Percentiles rank a stretch among this genome's conserved stretches.
These are phyloP conservation scores for Linderina pennispora DNA, from an alignment of 192 early-diverging fungal genomes.

Conservation along the genomic window DNA sequence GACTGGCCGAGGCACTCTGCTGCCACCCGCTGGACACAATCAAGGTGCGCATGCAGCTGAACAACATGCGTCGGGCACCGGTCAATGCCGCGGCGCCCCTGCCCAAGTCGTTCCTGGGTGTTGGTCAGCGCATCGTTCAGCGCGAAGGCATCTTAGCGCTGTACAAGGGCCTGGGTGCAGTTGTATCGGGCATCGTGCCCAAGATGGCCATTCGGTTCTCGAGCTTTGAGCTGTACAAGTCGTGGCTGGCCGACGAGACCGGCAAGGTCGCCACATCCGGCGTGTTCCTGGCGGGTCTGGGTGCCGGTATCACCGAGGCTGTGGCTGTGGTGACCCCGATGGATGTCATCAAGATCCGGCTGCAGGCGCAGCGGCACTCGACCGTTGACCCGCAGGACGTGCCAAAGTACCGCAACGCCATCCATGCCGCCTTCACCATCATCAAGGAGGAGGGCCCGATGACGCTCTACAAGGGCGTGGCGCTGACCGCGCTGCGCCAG, in stretches of 20 bases:
- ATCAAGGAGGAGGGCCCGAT: slow-evolving; percentile 81
- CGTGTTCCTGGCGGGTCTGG: slow-evolving; percentile 81
- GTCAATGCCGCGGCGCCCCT: slow-evolving; percentile 1
- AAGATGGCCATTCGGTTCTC: slow-evolving; percentile 99
- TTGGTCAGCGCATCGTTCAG: slow-evolving; percentile 77
- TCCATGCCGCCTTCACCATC: slow-evolving; percentile 88
- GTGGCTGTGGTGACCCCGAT: slow-evolving; percentile 95
- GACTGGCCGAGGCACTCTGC: slow-evolving; percentile 81
- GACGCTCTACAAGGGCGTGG: slow-evolving; percentile 92
- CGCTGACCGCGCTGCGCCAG: slow-evolving; percentile 89
- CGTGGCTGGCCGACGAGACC: slow-evolving; percentile 58
- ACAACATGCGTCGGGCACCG: slow-evolving; percentile 48
- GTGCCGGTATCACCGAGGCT: slow-evolving; percentile 91
- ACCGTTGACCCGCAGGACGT: slow-evolving; percentile 94
- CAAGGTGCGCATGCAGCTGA: slow-evolving; percentile 95
- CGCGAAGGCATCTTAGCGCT: slow-evolving; percentile 85
- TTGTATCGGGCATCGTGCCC: slow-evolving; percentile 93
- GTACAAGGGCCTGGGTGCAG: slow-evolving; percentile 97
- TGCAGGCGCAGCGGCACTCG: slow-evolving; percentile 94
- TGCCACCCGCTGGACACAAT: slow-evolving; percentile 97
- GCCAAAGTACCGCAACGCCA: slow-evolving; percentile 94
- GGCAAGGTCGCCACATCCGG: slow-evolving; percentile 61
- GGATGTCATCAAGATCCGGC: slow-evolving; percentile 98
- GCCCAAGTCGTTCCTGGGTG: slow-evolving; percentile 65
- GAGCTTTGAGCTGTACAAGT: slow-evolving; percentile 93